Conservation (phyloP, 2,329 filamentous ascomycete genomes). For the Fusarium sublunatum region DNA sequence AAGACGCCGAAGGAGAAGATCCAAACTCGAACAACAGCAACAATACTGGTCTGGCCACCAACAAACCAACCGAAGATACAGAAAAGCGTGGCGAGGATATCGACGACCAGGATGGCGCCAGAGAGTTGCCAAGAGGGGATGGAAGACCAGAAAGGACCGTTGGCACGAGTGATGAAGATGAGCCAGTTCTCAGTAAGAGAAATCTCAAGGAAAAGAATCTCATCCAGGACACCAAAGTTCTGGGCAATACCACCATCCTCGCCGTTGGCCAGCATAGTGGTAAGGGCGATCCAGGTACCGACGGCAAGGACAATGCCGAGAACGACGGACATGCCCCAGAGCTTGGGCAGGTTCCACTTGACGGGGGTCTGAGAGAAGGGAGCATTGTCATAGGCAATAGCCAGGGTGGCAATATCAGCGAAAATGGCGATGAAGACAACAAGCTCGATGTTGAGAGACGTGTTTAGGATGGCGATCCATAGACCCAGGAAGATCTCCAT, state of each 20-base stretch:
- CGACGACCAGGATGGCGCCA: conserved; percentile 82
- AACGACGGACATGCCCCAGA: conserved; percentile 91
- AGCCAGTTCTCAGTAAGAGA: conserved; percentile 95
- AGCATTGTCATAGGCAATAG: conserved; percentile 93
- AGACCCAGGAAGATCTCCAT: conserved; percentile 91
- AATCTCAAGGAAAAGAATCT: conserved; percentile 89
- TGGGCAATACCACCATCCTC: conserved; percentile 86
- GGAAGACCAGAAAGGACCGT: conserved; percentile 91
- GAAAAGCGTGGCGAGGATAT: conserved; percentile 87
- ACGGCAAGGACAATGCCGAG: conserved; percentile 83
- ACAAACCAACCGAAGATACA: conserved; percentile 87
- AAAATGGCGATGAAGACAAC: conserved; percentile 96
- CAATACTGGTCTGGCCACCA: conserved; percentile 75
- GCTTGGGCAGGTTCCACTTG: conserved; percentile 94
- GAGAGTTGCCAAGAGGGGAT: conserved; percentile 87
- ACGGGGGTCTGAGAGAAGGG: conserved; percentile 87
- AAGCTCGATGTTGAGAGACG: conserved; percentile 83
- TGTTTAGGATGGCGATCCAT: conserved; percentile 90
- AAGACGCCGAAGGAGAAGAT: conserved; percentile 92
- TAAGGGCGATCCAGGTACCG: conserved; percentile 90
- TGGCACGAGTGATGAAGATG: conserved; percentile 95
- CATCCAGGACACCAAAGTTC: conserved; percentile 85
- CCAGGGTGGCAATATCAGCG: conserved; percentile 89
- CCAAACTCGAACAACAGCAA: conserved; percentile 89
- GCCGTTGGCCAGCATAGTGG: conserved; percentile 79